phyloP scores from a whole-genome alignment of 306 rosid genomes.

The cucumber (Cucumis sativus) region Cucumber_9930_V3 NC_026660.2:12838501-12839000 shows the following conservation, averaged over 20 bases:
- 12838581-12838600: slow-evolving; percentile 33
- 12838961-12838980: slow-evolving; percentile 73
- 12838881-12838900: slow-evolving; percentile 35
- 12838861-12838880: slow-evolving; percentile 58
- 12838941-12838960: slow-evolving; percentile 53
- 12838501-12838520: slow-evolving; percentile 46
- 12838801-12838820: slow-evolving; percentile 45
- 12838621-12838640: slow-evolving; percentile 58
- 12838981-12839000: slow-evolving; percentile 48
- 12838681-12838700: slow-evolving; percentile 40
- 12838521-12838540: slow-evolving; percentile 81
- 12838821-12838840: slow-evolving; percentile 79
- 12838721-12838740: slow-evolving; percentile 33
- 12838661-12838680: slow-evolving; percentile 39
- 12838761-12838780: slow-evolving; percentile 76
- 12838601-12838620: slow-evolving; percentile 31
- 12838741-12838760: slow-evolving; percentile 61
- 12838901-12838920: slow-evolving; percentile 29
- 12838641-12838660: slow-evolving; percentile 59
- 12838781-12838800: slow-evolving; percentile 32
- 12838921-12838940: slow-evolving; percentile 49
- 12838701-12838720: slow-evolving; percentile 38
- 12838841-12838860: slow-evolving; percentile 65
- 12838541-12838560: slow-evolving; percentile 52
- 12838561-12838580: slow-evolving; percentile 22